A percentile compares a stretch with the other conserved stretches of the same genome.
Conservation (phyloP, 2,329 filamentous ascomycete species). For the Penicillium fuscoglaucum region DNA sequence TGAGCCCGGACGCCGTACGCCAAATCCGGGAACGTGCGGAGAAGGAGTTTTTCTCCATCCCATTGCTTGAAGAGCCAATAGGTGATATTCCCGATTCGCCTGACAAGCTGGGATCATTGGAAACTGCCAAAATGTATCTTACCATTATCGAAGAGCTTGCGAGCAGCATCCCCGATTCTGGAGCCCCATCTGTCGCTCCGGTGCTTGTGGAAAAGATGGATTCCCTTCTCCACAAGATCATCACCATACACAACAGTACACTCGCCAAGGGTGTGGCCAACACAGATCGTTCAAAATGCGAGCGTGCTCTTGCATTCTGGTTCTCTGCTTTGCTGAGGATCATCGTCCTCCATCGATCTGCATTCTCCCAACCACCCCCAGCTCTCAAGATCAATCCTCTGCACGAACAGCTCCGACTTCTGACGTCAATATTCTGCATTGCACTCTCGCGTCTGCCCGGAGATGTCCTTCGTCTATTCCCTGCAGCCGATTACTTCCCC, state of each 20-base stretch:
- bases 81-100: slow-evolving; percentile 7
- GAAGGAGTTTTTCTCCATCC: slow-evolving; percentile 40
- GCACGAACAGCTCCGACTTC: slow-evolving; percentile 39
- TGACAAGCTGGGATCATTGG: slow-evolving; percentile 25
- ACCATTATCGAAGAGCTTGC: slow-evolving; percentile 43
- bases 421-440: slow-evolving; percentile 44
- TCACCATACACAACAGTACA: slow-evolving; percentile 30
- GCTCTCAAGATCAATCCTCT: slow-evolving; percentile 28
- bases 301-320: slow-evolving; percentile 41
- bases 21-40: slow-evolving; percentile 46
- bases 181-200: slow-evolving; percentile 32
- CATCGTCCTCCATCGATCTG: slow-evolving; percentile 42
- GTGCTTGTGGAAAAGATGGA: slow-evolving; percentile 45
- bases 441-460: slow-evolving; percentile 41
- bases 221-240: slow-evolving; percentile 39
- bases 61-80: slow-evolving; percentile 32
- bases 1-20: slow-evolving; percentile 40
- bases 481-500: slow-evolving; percentile 33
- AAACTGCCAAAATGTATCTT: slow-evolving; percentile 40
- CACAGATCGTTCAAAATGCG: slow-evolving; percentile 27
- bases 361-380: slow-evolving; percentile 32
- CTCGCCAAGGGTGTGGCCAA: slow-evolving; percentile 18
- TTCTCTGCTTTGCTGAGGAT: slow-evolving; percentile 45
- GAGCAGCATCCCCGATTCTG: slow-evolving; percentile 38
- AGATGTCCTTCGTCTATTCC: slow-evolving; percentile 33